phyloP scores from a whole-genome alignment of 108 stramenopile species.

The Licmophora abbreviata region DNA sequence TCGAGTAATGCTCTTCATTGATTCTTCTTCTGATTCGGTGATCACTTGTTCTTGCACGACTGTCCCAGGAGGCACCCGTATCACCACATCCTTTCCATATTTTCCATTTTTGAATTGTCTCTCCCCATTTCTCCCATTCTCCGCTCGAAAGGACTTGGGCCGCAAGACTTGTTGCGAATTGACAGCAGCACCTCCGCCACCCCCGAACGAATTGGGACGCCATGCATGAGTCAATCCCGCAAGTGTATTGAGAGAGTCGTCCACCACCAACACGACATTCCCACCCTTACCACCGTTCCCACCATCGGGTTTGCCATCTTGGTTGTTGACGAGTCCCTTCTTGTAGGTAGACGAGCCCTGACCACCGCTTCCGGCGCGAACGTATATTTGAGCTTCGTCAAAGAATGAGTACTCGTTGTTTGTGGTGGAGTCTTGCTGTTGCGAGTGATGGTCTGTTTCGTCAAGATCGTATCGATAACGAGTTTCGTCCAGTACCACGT shows the following conservation, averaged over 20 bases:
- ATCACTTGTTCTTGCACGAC: constrained; percentile 76
- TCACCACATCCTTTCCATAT: constrained; percentile 58
- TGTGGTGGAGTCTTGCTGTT: neutral
- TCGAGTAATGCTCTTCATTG: neutral
- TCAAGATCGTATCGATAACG: constrained; percentile 6
- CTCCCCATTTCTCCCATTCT: constrained; percentile 77
- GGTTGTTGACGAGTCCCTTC: constrained; percentile 50
- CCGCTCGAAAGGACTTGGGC: constrained; percentile 62
- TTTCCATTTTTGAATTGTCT: constrained; percentile 64
- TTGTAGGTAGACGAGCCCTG: constrained; percentile 79
- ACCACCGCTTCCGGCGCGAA: constrained; percentile 79
- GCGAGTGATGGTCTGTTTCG: neutral
- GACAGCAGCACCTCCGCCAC: constrained; percentile 47
- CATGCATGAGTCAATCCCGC: constrained; percentile 69
- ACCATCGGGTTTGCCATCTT: constrained; percentile 86
- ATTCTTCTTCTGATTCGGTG: constrained; percentile 11
- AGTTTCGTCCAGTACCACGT: neutral
- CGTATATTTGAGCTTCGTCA: constrained; percentile 75
- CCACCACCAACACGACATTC: constrained; percentile 66
- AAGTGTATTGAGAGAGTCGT: constrained; percentile 85
- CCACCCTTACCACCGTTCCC: constrained; percentile 94
- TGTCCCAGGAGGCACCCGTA: constrained; percentile 92
- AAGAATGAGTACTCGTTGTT: constrained; percentile 82
- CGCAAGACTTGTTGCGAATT: constrained; percentile 14
- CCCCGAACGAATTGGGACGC: constrained; percentile 78